phyloP scores from a whole-genome alignment of 768 basidiomycete species.

The Tricholoma terreum region DNA sequence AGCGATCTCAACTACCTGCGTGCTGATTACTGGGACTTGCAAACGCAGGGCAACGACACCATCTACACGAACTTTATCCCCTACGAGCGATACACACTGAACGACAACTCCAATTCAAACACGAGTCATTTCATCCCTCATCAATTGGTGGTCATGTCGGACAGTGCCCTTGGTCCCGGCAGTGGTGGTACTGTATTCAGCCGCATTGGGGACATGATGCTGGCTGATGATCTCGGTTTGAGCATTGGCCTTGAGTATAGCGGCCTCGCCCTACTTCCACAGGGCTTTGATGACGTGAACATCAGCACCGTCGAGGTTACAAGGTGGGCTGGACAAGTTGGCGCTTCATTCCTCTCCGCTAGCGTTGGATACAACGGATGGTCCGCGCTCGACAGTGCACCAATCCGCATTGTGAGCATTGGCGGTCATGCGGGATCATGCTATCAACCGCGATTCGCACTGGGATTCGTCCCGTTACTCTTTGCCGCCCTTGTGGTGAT shows the following conservation, averaged over 20 bases:
- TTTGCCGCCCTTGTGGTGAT: slow-evolving; percentile 9
- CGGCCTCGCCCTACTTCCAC: neutral
- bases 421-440: slow-evolving; percentile 15
- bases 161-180: slow-evolving; percentile 1
- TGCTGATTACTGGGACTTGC: slow-evolving; percentile 10
- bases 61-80: neutral
- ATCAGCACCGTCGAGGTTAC: neutral
- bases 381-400: slow-evolving; percentile 9
- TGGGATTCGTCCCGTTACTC: slow-evolving; percentile 16
- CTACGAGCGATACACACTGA: slow-evolving; percentile 13
- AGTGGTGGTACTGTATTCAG: slow-evolving; percentile 5
- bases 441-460: slow-evolving; percentile 11
- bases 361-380: slow-evolving; percentile 18
- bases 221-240: neutral
- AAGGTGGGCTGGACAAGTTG: slow-evolving; percentile 14
- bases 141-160: neutral
- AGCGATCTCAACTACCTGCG: slow-evolving; percentile 11
- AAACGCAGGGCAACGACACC: neutral
- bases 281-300: slow-evolving; percentile 1
- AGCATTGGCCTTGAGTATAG: neutral
- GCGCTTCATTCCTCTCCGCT: slow-evolving; percentile 14
- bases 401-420: slow-evolving; percentile 14
- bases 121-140: slow-evolving; percentile 10
- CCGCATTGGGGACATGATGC: neutral
- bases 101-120: neutral